These are phyloP conservation scores for Kluyveromyces marxianus DNA, from an alignment of 1,139 yeast species.

Conservation along the genomic window DNA sequence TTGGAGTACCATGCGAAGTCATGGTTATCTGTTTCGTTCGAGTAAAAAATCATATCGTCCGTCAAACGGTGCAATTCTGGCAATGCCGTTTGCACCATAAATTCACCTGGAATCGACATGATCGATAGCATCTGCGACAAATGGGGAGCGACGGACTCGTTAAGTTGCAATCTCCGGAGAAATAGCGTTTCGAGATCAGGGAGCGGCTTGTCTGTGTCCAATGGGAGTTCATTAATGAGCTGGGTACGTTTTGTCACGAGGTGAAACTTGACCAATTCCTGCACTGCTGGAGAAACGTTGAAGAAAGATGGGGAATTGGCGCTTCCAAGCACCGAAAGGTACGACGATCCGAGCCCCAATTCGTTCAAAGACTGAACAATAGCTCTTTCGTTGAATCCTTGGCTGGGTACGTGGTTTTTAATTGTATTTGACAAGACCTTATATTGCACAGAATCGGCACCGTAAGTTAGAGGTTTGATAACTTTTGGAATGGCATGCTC, in stretches of 20 bases:
- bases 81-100: conserved; percentile 30
- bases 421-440: conserved; percentile 42
- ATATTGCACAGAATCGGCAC: conserved; percentile 31
- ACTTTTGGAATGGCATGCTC: conserved; percentile 19
- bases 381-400: conserved; percentile 62
- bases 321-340: conserved; percentile 47
- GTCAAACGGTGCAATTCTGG: conserved; percentile 67
- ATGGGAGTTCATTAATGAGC: conserved; percentile 29
- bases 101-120: conserved; percentile 30
- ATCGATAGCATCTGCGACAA: conserved; percentile 32
- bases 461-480: conserved; percentile 25
- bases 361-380: conserved; percentile 55
- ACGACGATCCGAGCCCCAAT: conserved; percentile 58
- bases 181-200: conserved; percentile 41
- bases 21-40: conserved; percentile 67
- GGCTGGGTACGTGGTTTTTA: conserved; percentile 48
- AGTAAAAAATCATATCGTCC: conserved; percentile 74
- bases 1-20: conserved; percentile 94
- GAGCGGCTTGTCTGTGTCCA: conserved; percentile 24
- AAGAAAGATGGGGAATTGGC: conserved; percentile 27
- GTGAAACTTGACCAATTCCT: conserved; percentile 61
- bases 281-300: conserved; percentile 39
- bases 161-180: conserved; percentile 54
- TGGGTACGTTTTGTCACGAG: conserved; percentile 49
- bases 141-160: conserved; percentile 45